Base-by-base conservation (phyloP, 2,329 filamentous ascomycete species). In the Talaromyces sp. region DNA sequence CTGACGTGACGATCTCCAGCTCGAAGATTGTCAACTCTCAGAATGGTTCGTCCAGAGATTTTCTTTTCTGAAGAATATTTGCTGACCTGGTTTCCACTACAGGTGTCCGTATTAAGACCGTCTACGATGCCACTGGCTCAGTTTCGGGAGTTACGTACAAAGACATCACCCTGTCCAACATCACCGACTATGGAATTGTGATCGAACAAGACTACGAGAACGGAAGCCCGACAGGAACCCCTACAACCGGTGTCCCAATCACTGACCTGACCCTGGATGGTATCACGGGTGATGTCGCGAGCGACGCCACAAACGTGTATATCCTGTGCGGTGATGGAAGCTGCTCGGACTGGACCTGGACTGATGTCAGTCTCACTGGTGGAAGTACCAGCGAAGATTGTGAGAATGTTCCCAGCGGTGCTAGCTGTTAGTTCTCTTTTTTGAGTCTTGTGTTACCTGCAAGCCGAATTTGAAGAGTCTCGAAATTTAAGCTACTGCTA, bases 201-300 rank as follows among this genome's bases (percentile, higher is more conserved):
- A 80, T 87, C 62, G 75, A 86, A 71, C 85, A 87, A 74, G 82
- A 85, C 69, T 86, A 85, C 66, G 72, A 79, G 68, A 80, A 80
- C 65, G 78, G 79, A 55, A 76, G 76, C 49, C 75, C 75, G 2
- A 77, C 73, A 17, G 75, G 75, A 19, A 70, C 58, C 7, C 72
- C 75, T 8, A 73, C 75, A 51, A 71, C 63, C 33, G 77, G 76
- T 15, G 70, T 79, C 2, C 66, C 65, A 1, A 77, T 79, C 53
- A 63, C 64, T 30, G 72, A 72, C 58, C 54, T 79, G 3, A 62
- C 66, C 8, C 74, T 78, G 55, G 66, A 70, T 44, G 72, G 77
- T 63, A 68, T 78, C 4, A 71, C 66, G 1, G 77, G 77, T 5
- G 74, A 72, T 4, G 70, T 68, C n/a, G 65, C 66, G 5, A 56